Base-by-base conservation (phyloP, 2,329 filamentous ascomycete species). In the Trichophyton simii region DNA sequence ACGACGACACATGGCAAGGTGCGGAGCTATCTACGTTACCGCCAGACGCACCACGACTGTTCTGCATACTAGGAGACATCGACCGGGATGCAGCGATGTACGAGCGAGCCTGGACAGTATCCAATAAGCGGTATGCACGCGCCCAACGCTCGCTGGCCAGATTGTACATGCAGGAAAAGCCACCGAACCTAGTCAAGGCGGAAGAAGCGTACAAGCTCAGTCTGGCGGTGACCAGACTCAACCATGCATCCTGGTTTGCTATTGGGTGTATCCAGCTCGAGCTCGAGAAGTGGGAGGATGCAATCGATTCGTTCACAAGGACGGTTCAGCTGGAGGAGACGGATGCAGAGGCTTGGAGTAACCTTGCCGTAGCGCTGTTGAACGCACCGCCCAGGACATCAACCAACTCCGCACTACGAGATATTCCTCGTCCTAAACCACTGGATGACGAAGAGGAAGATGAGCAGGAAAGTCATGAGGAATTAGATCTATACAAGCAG, bases 301-400 rank as follows among this genome's bases (percentile, higher is more conserved):
- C 94, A 0, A 86, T 89, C 0, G 86, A 92, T 66, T 87, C 91
- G 0, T 99, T 95, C 72, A 85, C 86, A 7, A 82, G 91, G 22
- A 87, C 87, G 7, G 91, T 99, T 9, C 85, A 88, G 66, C 81
- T 89, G 9, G 94, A 96, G 57, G 91, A 95, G 28, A 86, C 87
- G 59, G 91, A 96, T 70, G 92, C 91, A 0, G 85, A 95, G 69
- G 90, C 89, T 0, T 99, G 94, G 90, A 95, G 88, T 68, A 99
- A 99, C 70, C 81, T 99, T 22, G 94, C 91, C 0, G 91, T 88
- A 1, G 87, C 92, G 0, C 80, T 97, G 1, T 83, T 91, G 82
- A 73, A 80, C 77, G 50, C 73, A 22, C 63, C 65, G 3, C 61
- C 62, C 25, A 36, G 65, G 5, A 44, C 34, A 38, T 11, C 11